Evolutionary conservation across 129 eudicot species (phyloP).

Genomic region (Flaveria bidentis): DNA sequence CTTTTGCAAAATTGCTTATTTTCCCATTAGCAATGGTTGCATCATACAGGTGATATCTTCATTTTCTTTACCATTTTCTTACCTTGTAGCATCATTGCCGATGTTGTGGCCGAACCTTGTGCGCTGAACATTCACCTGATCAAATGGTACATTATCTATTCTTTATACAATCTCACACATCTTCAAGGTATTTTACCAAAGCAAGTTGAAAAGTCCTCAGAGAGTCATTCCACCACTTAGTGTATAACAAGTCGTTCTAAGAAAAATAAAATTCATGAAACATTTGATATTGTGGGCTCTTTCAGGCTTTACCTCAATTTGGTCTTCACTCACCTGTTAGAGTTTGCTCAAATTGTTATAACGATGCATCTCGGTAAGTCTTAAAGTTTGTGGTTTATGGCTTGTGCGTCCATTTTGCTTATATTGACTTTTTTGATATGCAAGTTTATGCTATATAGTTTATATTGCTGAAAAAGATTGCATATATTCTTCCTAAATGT

Average conservation of each 20-base stretch:
- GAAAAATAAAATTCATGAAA: not conserved
- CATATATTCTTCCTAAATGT: slow-evolving; percentile 9
- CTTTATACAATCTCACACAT: not conserved
- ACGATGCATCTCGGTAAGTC: slow-evolving; percentile 66
- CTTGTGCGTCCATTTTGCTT: slow-evolving; percentile 7
- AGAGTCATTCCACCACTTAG: no score
- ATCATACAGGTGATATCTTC: not conserved
- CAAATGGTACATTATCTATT: slow-evolving; percentile 64
- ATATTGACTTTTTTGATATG: slow-evolving; percentile 22
- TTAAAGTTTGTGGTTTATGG: not conserved
- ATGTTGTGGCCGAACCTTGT: slow-evolving; percentile 92
- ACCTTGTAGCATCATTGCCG: slow-evolving; percentile 92
- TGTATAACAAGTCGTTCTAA: not conserved
- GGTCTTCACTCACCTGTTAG: slow-evolving; percentile 81
- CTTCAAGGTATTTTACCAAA: not conserved
- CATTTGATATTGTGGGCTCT: slow-evolving; percentile 18
- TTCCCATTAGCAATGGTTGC: slow-evolving; percentile 3
- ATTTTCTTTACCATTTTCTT: slow-evolving; percentile 22
- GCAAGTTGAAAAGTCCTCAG: no score
- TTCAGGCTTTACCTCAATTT: slow-evolving; percentile 92
- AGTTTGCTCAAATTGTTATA: slow-evolving; percentile 88
- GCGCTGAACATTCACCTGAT: slow-evolving; percentile 90
- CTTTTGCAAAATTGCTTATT: not conserved
- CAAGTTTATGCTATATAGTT: not conserved
- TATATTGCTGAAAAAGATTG: slow-evolving; percentile 9